These are phyloP conservation scores for Aspergillus neoniger DNA, from an alignment of 2,329 filamentous ascomycete genomes.

Conservation along the genomic window DNA sequence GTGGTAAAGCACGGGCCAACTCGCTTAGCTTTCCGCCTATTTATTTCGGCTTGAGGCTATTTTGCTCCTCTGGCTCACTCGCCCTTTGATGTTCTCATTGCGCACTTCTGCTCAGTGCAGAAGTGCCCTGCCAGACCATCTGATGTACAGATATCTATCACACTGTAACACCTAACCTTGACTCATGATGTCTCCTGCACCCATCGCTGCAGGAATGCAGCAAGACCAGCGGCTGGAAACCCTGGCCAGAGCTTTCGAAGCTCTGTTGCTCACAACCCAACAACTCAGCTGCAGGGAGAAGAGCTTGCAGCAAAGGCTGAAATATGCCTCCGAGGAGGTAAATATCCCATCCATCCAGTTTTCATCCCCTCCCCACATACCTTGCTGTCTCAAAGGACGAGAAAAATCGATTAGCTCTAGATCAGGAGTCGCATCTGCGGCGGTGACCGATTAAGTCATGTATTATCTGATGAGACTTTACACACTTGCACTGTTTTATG, in stretches of 20 bases:
- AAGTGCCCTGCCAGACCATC: slow-evolving; percentile 23
- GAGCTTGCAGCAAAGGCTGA: slow-evolving; percentile 38
- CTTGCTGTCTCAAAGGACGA: slow-evolving; percentile 49
- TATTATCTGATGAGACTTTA: slow-evolving; percentile 54
- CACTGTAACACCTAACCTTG: slow-evolving; percentile 26
- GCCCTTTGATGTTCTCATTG: slow-evolving; percentile 21
- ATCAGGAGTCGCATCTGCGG: slow-evolving; percentile 69
- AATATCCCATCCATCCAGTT: slow-evolving; percentile 14
- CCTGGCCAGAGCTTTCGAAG: slow-evolving; percentile 44
- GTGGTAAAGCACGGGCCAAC: slow-evolving; percentile 35
- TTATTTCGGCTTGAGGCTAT: slow-evolving; percentile 22
- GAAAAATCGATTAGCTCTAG: slow-evolving; percentile 72
- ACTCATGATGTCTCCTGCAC: slow-evolving; percentile 36
- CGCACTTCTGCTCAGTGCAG: slow-evolving; percentile 31
- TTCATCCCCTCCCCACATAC: slow-evolving; percentile 3
- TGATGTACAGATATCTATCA: slow-evolving; percentile 23
- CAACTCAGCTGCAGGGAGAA: slow-evolving; percentile 43
- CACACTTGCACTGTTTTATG: slow-evolving; percentile 17
- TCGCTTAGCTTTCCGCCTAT: slow-evolving; percentile 36
- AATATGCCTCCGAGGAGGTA: slow-evolving; percentile 47
- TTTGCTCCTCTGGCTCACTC: slow-evolving; percentile 21
- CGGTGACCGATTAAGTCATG: slow-evolving; percentile 64
- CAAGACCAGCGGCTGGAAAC: slow-evolving; percentile 40
- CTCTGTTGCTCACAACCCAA: slow-evolving; percentile 44
- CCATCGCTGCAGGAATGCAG: slow-evolving; percentile 31